These are phyloP conservation scores for Thalia dealbata DNA, from an alignment of 176 grass and related monocot genomes.

Conservation along the genomic window DNA sequence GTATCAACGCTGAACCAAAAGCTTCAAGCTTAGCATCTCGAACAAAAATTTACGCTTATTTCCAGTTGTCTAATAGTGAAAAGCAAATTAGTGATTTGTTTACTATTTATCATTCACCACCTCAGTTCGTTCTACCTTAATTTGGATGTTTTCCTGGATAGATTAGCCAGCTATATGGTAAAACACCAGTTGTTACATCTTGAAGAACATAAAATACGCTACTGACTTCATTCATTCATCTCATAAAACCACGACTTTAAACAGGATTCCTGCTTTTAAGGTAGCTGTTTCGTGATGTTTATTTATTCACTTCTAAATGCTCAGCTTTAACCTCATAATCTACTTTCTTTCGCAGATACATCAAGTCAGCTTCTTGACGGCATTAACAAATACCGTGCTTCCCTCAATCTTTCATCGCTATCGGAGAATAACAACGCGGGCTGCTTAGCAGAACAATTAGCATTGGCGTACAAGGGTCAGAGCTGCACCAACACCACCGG, in stretches of 20 bases:
- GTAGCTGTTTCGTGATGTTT: not conserved
- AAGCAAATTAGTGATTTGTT: not conserved
- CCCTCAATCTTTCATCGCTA: conserved; percentile 59
- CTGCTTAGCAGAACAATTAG: conserved; percentile 76
- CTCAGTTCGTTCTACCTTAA: too few species aligned
- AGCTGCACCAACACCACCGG: conserved; percentile 82
- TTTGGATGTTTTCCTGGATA: too few species aligned
- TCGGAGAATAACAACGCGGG: conserved; percentile 60
- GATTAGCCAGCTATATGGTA: too few species aligned
- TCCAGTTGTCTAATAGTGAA: too few species aligned
- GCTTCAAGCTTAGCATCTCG: not conserved
- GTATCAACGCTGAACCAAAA: not conserved
- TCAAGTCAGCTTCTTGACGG: conserved; percentile 61
- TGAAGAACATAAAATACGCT: too few species aligned
- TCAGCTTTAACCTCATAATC: not conserved
- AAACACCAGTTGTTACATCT: too few species aligned
- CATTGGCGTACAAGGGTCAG: conserved; percentile 62
- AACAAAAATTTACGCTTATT: not conserved
- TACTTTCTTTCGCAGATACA: conserved; percentile 30
- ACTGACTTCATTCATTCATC: too few species aligned
- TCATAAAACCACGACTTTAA: too few species aligned
- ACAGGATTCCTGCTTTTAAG: too few species aligned
- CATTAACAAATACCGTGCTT: conserved; percentile 70
- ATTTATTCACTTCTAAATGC: not conserved
- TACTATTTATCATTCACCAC: not conserved